These are phyloP conservation scores for Yamadazyma atmosphaerica DNA, from an alignment of 1,139 yeast species.

Conservation along the genomic window DNA sequence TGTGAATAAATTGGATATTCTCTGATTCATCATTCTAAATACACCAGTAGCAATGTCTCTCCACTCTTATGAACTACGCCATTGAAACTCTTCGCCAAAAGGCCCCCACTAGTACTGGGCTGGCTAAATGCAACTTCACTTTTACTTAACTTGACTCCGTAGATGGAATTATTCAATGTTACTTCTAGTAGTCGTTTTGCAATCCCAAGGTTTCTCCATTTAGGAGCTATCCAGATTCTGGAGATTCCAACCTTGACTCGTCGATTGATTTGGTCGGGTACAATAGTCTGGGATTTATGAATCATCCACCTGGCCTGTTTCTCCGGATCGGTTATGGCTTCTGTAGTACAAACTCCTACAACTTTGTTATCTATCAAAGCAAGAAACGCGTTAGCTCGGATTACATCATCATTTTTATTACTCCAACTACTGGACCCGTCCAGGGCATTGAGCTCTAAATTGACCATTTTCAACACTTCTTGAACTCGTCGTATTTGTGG, in stretches of 20 bases:
- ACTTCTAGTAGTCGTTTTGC: conserved; percentile 44
- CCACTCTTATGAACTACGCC: conserved; percentile 54
- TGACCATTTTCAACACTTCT: conserved; percentile 48
- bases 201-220: conserved; percentile 53
- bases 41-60: conserved; percentile 51
- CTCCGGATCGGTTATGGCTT: conserved; percentile 25
- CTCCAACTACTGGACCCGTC: conserved; percentile 52
- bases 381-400: conserved; percentile 54
- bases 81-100: conserved; percentile 52
- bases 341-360: conserved; percentile 55
- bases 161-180: conserved; percentile 44
- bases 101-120: conserved; percentile 63
- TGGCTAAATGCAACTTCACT: conserved; percentile 66
- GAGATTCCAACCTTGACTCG: conserved; percentile 54
- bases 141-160: conserved; percentile 48
- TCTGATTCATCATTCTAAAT: conserved; percentile 21
- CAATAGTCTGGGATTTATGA: conserved; percentile 29
- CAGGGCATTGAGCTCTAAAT: conserved; percentile 60
- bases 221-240: conserved; percentile 61
- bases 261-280: conserved; percentile 33
- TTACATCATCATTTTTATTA: too few relatives aligned
- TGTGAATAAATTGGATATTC: neutral
- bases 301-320: conserved; percentile 51
- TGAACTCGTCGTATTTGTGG: conserved; percentile 25
- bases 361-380: conserved; percentile 40